Percentiles rank a stretch among this genome's conserved stretches.
phyloP scores from a whole-genome alignment of 176 grass and related monocot species.

The Phyllostachys edulis region DNA sequence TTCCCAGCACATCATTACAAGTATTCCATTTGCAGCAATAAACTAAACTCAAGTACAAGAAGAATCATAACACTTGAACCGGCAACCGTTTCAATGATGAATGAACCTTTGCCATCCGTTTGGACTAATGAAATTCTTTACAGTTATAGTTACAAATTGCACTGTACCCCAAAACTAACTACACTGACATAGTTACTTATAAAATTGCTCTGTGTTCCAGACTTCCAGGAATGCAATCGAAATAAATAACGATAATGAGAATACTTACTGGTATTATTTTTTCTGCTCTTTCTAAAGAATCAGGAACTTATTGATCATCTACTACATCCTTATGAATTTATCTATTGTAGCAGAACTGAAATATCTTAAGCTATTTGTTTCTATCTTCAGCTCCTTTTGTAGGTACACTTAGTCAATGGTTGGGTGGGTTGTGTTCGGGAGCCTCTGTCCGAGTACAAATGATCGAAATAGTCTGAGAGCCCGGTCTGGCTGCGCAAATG shows the following conservation, averaged over 20 bases:
- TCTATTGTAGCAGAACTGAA: conserved; percentile 5
- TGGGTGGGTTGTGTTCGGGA: conserved; percentile 74
- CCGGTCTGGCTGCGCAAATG: conserved; percentile 75
- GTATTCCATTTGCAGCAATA: not conserved
- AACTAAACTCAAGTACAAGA: not conserved
- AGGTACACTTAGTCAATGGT: conserved; percentile 48
- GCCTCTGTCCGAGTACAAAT: conserved; percentile 60
- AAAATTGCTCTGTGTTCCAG: conserved; percentile 18
- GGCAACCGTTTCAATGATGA: not conserved
- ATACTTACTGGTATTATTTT: conserved; percentile 1
- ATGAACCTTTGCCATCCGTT: not conserved
- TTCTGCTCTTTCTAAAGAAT: conserved; percentile 27
- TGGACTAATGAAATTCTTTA: not conserved
- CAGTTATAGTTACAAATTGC: conserved; percentile 4
- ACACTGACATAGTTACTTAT: not conserved
- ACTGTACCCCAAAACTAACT: not conserved
- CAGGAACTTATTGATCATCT: conserved; percentile 34
- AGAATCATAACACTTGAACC: not conserved
- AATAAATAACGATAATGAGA: conserved; percentile 5
- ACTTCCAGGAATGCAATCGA: conserved; percentile 8
- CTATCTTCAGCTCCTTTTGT: conserved; percentile 31
- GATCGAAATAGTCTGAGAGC: conserved; percentile 76
- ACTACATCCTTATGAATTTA: not conserved
- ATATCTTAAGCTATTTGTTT: conserved; percentile 11
- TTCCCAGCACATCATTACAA: not conserved